Percentiles rank a stretch among this genome's conserved stretches.
phyloP scores from a whole-genome alignment of 441 rosid species.

The Populus hybrid region DNA sequence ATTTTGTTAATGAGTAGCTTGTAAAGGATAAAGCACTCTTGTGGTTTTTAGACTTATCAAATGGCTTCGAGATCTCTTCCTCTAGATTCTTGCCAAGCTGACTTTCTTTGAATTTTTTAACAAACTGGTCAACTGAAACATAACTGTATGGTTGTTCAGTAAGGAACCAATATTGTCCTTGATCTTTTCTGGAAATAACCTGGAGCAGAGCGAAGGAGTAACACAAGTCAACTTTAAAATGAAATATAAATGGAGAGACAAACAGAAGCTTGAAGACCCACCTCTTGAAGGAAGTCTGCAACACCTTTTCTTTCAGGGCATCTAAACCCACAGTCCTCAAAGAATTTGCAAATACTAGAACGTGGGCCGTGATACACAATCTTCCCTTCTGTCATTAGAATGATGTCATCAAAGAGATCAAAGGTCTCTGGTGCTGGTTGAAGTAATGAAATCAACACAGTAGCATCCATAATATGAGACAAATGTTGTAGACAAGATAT shows the following conservation, averaged over 20 bases:
- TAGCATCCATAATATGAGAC: constrained; percentile 36
- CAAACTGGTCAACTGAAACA: constrained; percentile 36
- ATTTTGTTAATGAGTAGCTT: constrained; percentile 36
- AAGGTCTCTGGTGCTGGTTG: constrained; percentile 46
- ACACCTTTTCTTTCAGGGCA: constrained; percentile 46
- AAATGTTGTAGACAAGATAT: constrained; percentile 35
- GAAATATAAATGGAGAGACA: neutral
- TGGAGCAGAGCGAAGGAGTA: constrained; percentile 11
- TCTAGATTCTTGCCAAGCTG: constrained; percentile 33
- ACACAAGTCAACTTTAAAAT: neutral
- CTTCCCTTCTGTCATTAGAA: constrained; percentile 41
- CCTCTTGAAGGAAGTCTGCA: constrained; percentile 47
- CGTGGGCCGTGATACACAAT: constrained; percentile 43
- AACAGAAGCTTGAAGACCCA: neutral
- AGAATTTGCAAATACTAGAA: constrained; percentile 28
- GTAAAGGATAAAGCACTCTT: constrained; percentile 38
- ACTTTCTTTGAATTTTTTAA: constrained; percentile 33
- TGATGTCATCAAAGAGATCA: constrained; percentile 39
- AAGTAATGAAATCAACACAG: constrained; percentile 40
- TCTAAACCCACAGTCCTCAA: constrained; percentile 36
- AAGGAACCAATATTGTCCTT: constrained; percentile 57
- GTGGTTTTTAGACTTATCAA: constrained; percentile 36
- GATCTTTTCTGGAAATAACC: constrained; percentile 68
- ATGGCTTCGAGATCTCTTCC: constrained; percentile 35
- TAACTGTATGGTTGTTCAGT: constrained; percentile 32